These are phyloP conservation scores for Globisporangium barbulae DNA, from an alignment of 352 stramenopile species.

Conservation along the genomic window DNA sequence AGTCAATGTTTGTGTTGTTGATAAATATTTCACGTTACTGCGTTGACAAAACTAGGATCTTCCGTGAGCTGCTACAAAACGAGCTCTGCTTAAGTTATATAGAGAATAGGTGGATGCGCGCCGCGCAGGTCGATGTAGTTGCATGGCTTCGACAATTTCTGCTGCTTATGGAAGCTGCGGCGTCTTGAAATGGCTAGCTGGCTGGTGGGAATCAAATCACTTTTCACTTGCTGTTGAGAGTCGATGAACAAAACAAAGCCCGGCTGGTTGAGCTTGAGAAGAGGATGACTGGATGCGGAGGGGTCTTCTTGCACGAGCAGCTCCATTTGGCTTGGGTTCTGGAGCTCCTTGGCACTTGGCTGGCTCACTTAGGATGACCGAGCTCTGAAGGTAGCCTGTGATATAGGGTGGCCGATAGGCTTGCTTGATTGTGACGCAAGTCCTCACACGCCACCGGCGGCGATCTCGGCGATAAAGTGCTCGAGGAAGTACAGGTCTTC, in stretches of 20 bases:
- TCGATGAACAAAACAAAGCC: conserved; percentile 4
- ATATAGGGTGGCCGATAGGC: too few relatives aligned
- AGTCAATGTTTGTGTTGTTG: background rate
- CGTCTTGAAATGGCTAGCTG: background rate
- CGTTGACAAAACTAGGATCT: conserved; percentile 6
- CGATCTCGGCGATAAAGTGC: conserved; percentile 81
- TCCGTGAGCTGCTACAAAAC: background rate
- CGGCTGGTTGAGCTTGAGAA: background rate
- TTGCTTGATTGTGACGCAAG: background rate
- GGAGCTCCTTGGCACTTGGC: background rate
- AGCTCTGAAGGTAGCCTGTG: background rate
- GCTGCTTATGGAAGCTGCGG: background rate
- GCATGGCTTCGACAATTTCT: conserved; percentile 7
- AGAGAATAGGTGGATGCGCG: background rate
- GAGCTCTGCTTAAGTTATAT: conserved; percentile 8
- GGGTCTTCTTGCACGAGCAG: background rate
- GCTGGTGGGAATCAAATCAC: conserved; percentile 5
- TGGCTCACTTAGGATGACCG: background rate
- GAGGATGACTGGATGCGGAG: background rate
- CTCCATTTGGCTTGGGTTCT: background rate
- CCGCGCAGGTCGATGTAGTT: conserved; percentile 5
- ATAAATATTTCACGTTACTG: conserved; percentile 1
- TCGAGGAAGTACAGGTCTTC: conserved; percentile 80
- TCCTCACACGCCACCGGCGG: conserved; percentile 27
- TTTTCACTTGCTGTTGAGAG: background rate